phyloP scores from a whole-genome alignment of 768 basidiomycete genomes.

The Hygrocybe coccinea region DNA sequence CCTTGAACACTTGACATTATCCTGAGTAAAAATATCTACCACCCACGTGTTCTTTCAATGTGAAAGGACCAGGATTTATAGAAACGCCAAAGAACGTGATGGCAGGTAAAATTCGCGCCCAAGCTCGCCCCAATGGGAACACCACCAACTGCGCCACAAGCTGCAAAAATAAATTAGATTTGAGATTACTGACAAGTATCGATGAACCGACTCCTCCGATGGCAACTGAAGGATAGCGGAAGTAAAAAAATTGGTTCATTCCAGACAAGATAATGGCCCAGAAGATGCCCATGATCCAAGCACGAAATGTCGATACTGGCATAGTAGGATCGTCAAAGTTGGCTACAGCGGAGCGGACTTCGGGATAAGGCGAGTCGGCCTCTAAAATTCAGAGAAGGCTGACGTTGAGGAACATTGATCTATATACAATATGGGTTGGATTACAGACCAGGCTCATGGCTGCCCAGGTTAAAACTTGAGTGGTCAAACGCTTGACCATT shows the following conservation, averaged over 20 bases:
- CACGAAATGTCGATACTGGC: too few relatives aligned
- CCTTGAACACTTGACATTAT: conserved; percentile 17
- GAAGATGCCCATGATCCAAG: too few relatives aligned
- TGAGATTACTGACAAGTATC: conserved; percentile 21
- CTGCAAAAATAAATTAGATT: conserved; percentile 18
- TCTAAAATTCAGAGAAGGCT: too few relatives aligned
- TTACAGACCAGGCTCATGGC: too few relatives aligned
- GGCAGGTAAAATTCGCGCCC: conserved; percentile 52
- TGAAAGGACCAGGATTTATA: conserved; percentile 67
- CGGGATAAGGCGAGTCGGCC: too few relatives aligned
- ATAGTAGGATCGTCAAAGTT: too few relatives aligned
- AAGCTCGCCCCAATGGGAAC: conserved; percentile 59
- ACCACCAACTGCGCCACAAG: conserved; percentile 66
- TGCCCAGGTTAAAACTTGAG: too few relatives aligned
- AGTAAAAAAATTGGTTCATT: conserved; percentile 78
- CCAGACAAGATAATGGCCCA: too few relatives aligned
- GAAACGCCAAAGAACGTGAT: conserved; percentile 47
- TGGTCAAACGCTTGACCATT: too few relatives aligned
- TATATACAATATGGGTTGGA: too few relatives aligned
- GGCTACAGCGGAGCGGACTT: too few relatives aligned
- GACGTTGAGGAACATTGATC: too few relatives aligned
- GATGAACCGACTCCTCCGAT: conserved; percentile 43
- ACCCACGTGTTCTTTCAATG: conserved; percentile 68
- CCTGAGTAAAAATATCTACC: conserved; percentile 18
- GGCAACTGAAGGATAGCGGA: conserved; percentile 65